A percentile compares a stretch with the other conserved stretches of the same genome.
Evolutionary conservation across 257 asterid species (phyloP).

Genomic region (Solanum piurae): DNA sequence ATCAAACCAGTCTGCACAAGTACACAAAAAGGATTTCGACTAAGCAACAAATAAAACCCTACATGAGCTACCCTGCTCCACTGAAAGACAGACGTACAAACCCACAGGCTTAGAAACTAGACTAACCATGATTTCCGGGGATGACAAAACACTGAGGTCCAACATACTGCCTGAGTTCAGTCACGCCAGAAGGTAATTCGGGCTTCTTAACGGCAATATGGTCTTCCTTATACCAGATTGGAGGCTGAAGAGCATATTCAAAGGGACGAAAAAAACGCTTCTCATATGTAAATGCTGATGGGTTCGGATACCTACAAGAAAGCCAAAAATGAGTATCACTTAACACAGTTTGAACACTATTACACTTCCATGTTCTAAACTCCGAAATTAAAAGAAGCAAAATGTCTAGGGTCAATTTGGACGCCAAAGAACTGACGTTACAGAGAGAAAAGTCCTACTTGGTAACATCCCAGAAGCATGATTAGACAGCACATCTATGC

Average conservation of each 20-base stretch:
- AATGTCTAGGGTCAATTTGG: not conserved
- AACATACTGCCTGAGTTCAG: conserved; percentile 46
- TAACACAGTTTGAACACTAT: not conserved
- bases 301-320: conserved; percentile 59
- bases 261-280: conserved; percentile 70
- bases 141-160: conserved; percentile 78
- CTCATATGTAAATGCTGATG: conserved; percentile 64
- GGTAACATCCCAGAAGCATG: not conserved
- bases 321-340: not conserved
- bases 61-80: not conserved
- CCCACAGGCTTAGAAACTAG: not conserved
- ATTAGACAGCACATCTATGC: not conserved
- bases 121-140: conserved; percentile 82
- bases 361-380: not conserved
- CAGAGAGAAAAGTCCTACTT: not conserved
- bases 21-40: not conserved
- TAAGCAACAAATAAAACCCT: not conserved
- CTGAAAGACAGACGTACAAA: not conserved
- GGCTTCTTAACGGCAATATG: conserved; percentile 64
- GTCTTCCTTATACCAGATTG: conserved; percentile 56
- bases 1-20: conserved; percentile 67
- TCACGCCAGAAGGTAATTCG: conserved; percentile 49
- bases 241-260: conserved; percentile 82
- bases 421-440: not conserved
- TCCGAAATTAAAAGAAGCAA: not conserved